Evolutionary conservation across 208 protist genomes (phyloP), one percentile per base, ranked within the genome.

Genomic region (Willaertia magna): DNA sequence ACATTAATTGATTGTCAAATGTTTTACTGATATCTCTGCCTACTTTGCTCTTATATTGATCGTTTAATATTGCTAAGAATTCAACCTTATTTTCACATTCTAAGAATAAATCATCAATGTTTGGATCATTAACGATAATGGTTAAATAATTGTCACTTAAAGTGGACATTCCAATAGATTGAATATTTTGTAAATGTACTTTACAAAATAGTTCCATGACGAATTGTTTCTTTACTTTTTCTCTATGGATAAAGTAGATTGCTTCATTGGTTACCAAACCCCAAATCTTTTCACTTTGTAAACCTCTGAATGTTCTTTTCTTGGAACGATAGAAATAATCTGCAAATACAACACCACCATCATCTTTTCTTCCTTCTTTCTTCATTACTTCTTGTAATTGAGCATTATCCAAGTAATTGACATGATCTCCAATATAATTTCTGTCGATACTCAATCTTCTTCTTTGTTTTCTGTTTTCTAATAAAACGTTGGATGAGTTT

Each of bases 11-110:
- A 55, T 83, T 55, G 1, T 34, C 43, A 42, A 83, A 83, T 26
- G 12, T 40, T 43, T 4, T 47, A 30, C 20, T 22, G 18, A 83
- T 39, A 16, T 48, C 44, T 34, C 30, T 6, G 18, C 55, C 55
- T n/a, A 43, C 42, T n/a, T 47, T n/a, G 18, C 6, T n/a, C 26
- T 22, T 83, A 26, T 83, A 83, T 55, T 83, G 78, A 83, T 83
- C 78, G 46, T 55, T 55, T 4, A 55, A 42, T 39, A 83, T 42
- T 20, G 78, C 43, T 18, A 83, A 55, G 18, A 83, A 83, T 83
- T 83, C 78, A 55, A 46, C 55, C 30, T 83, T 83, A 39, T 83
- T 83, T 55, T 55, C 46, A 55, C n/a, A 44, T 55, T 83, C 78
- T 0, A 51, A 7, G 12, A 83, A 83, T 9, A 83, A 55, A 12